phyloP scores from a whole-genome alignment of 768 basidiomycete species.

The Mycena galericulata region DNA sequence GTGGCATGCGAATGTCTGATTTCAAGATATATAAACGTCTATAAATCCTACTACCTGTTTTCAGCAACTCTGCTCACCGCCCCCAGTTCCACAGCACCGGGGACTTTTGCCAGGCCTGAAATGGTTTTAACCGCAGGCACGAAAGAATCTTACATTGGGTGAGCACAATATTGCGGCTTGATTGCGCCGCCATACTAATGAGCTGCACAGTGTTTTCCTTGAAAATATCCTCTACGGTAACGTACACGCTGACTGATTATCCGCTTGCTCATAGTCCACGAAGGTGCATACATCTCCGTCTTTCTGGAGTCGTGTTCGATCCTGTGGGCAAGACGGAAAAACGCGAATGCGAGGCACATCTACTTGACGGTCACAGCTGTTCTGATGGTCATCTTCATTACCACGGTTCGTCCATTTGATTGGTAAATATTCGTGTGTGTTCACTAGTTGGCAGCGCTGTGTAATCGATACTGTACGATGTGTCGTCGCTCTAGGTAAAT shows the following conservation, averaged over 20 bases:
- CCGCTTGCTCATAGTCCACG: neutral
- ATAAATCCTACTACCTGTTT: too few relatives aligned
- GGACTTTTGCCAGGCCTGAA: too few relatives aligned
- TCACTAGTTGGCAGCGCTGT: neutral
- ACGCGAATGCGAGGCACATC: neutral
- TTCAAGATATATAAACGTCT: too few relatives aligned
- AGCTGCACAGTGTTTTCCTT: neutral
- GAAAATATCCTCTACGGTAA: constrained; percentile 12
- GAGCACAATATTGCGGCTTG: neutral
- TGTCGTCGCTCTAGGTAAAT: neutral
- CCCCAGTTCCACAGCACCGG: too few relatives aligned
- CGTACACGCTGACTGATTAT: neutral
- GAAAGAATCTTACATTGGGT: constrained; percentile 4
- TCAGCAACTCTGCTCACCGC: too few relatives aligned
- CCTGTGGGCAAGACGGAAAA: neutral
- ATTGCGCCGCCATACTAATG: too few relatives aligned
- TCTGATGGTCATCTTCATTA: constrained; percentile 5
- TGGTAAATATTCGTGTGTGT: neutral
- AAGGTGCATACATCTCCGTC: neutral
- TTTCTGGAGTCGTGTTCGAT: neutral
- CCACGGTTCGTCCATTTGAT: neutral
- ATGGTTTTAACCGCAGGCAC: too few relatives aligned
- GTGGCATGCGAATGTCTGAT: too few relatives aligned
- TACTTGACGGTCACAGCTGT: neutral
- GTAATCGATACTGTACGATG: constrained; percentile 9